Percentiles rank a stretch among this genome's conserved stretches.
phyloP scores from a whole-genome alignment of 2,329 filamentous ascomycete genomes.

The Paracoccidioides brasiliensis region DNA sequence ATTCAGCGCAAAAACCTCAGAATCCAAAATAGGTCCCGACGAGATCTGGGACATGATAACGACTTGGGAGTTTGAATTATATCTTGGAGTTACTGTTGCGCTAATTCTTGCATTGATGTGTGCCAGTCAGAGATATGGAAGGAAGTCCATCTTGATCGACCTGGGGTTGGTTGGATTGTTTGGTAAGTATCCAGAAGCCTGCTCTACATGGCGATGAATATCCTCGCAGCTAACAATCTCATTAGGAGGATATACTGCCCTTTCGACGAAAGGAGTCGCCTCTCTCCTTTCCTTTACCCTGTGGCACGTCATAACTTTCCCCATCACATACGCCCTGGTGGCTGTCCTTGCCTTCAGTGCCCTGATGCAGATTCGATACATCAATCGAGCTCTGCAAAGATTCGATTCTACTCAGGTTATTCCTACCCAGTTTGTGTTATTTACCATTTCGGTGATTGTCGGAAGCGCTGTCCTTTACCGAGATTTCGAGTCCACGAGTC shows the following conservation, averaged over 20 bases:
- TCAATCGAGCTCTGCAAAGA: conserved; percentile 78
- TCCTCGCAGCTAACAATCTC: conserved; percentile 5
- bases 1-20: conserved; percentile 74
- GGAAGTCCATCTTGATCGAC: conserved; percentile 77
- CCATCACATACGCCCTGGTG: conserved; percentile 78
- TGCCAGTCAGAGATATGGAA: conserved; percentile 71
- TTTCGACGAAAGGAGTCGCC: conserved; percentile 91
- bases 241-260: conserved; percentile 80
- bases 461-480: conserved; percentile 88
- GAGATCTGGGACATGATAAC: conserved; percentile 86
- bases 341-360: conserved; percentile 70
- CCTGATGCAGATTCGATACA: conserved; percentile 91
- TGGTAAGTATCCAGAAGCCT: conserved; percentile 43
- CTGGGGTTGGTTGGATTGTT: conserved; percentile 86
- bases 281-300: conserved; percentile 87
- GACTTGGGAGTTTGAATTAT: conserved; percentile 78
- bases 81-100: conserved; percentile 60
- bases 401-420: conserved; percentile 98
- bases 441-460: conserved; percentile 88
- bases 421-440: conserved; percentile 91
- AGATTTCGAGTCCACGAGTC: conserved; percentile 76
- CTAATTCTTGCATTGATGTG: conserved; percentile 70
- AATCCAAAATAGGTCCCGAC: conserved; percentile 79
- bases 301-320: conserved; percentile 77
- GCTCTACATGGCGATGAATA: conserved; percentile 4